Percentiles rank a stretch among this genome's conserved stretches.
These are phyloP conservation scores for Cyclostephanos tholiformis DNA, from an alignment of 108 stramenopile genomes.

Conservation along the genomic window DNA sequence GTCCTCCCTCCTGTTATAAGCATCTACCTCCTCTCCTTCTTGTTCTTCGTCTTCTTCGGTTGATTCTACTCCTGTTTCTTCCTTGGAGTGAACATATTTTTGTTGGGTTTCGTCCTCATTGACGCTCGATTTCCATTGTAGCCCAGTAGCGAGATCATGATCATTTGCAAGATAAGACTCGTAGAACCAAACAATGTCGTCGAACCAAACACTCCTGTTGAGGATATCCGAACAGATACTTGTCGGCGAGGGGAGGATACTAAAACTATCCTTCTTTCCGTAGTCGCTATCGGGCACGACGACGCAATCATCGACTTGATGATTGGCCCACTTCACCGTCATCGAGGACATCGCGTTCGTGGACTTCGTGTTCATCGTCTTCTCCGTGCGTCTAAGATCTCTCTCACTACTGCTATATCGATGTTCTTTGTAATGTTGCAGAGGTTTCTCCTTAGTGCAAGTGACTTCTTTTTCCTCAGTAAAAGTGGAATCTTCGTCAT, in stretches of 20 bases:
- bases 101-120: background rate
- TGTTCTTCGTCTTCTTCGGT: too few species aligned
- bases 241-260: background rate
- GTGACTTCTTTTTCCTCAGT: too few species aligned
- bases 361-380: background rate
- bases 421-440: too few species aligned
- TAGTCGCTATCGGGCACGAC: background rate
- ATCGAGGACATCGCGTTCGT: too few species aligned
- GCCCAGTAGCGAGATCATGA: background rate
- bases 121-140: background rate
- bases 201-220: background rate
- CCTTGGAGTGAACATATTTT: background rate
- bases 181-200: too few species aligned
- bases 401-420: too few species aligned
- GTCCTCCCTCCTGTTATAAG: background rate
- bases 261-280: background rate
- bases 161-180: too few species aligned
- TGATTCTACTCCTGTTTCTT: background rate
- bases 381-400: too few species aligned
- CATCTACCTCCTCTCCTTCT: background rate
- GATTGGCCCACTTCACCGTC: background rate
- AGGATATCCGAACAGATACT: background rate
- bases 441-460: too few species aligned
- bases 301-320: background rate
- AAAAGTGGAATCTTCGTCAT: too few species aligned